Evolutionary conservation across 2,329 filamentous ascomycete genomes (phyloP).

Genomic region (Aspergillus japonicus): DNA sequence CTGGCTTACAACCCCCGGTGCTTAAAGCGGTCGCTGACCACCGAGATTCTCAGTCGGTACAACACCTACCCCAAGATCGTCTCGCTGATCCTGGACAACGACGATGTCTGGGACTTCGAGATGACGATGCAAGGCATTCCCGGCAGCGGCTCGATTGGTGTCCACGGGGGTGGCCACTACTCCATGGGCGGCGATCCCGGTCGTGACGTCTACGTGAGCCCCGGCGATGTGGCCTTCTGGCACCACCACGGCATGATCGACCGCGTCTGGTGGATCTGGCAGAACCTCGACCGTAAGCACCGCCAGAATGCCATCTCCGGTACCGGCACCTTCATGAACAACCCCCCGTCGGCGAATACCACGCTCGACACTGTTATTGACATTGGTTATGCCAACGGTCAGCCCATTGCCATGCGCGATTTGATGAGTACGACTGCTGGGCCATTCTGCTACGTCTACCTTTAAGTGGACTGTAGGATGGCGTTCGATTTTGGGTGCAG

Average conservation of each 20-base stretch:
- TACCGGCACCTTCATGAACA: conserved; percentile 47
- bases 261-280: conserved; percentile 52
- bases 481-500: too few relatives aligned
- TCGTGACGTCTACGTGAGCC: conserved; percentile 47
- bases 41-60: conserved; percentile 19
- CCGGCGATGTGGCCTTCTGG: conserved; percentile 50
- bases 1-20: conserved; percentile 33
- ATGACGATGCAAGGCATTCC: conserved; percentile 41
- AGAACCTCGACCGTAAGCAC: conserved; percentile 43
- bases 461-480: conserved; percentile 12
- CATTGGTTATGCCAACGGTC: conserved; percentile 38
- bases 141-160: conserved; percentile 34
- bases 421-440: conserved; percentile 47
- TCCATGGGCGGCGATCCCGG: conserved; percentile 48
- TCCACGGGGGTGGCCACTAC: conserved; percentile 51
- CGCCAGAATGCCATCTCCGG: conserved; percentile 42
- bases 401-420: conserved; percentile 36
- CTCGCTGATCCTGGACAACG: conserved; percentile 19
- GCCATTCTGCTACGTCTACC: conserved; percentile 50
- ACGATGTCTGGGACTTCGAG: conserved; percentile 36
- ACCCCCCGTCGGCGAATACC: conserved; percentile 45
- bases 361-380: conserved; percentile 47
- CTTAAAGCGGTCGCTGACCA: conserved; percentile 28
- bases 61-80: conserved; percentile 26
- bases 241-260: conserved; percentile 52